Evolutionary conservation across 306 rosid genomes (phyloP), one percentile per base, ranked within the genome.

Genomic region (Arachis hypogaea): DNA sequence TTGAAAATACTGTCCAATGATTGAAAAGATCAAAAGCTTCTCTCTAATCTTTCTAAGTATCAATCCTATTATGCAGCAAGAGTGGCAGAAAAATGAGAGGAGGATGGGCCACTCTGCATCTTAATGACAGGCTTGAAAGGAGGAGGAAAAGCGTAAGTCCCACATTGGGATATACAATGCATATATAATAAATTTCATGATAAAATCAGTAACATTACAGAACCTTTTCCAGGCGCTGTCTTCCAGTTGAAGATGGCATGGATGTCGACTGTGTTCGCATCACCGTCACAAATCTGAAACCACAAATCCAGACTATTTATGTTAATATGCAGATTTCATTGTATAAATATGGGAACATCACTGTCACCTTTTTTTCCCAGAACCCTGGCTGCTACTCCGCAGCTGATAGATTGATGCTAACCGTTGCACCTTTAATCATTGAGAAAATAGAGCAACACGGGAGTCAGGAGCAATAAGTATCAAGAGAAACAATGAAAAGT

Each of bases 281-380:
- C 54, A 94, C 86, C 1, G 96, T 94, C 58, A 91, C 97, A 78
- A 91, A 91, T 77, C 98, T 94, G 88, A 74, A 75, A 63, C 65
- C 69, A 77, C 56, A 59, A 66, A 80, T 59, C 62, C 73, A 63
- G 77, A 69, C 44, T 42, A 54, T 40, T 36, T 80, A 82, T 5
- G 64, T 70, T 43, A 86, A 66, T 59, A 18, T 52, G 9, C 12
- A 28, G 29, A 64, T 50, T 69, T 7, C 65, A 68, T 76, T 63
- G 3, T 33, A 28, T 10, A 65, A 65, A 59, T 44, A 60, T 10
- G 67, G 18, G 58, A 75, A 65, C 57, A 59, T 33, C n/a, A 36
- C 50, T 9, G 7, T 36, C 76, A 92, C 97, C 96, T 87, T 80
- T 85, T 94, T 67, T 88, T 89, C 56, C 95, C 95, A 66, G 82